Base-by-base conservation (phyloP, 257 asterid genomes). In the Solanum bukasovii region DNA sequence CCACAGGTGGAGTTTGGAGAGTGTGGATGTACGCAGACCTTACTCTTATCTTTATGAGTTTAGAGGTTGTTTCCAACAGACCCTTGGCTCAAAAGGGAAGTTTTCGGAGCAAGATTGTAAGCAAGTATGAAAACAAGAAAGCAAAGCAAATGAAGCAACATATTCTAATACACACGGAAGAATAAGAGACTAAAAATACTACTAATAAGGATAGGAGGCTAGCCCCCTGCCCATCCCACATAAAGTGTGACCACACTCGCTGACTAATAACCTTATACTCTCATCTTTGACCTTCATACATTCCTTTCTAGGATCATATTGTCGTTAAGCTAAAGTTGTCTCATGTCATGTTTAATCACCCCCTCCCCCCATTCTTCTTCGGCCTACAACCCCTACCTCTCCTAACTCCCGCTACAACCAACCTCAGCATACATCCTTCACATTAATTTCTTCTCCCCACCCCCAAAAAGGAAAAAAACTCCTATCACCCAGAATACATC, bases 11-110 rank as follows among this genome's bases (percentile, higher is more conserved):
- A 10, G 12, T 21, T n/a, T 3, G 67, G 27, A 3, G 68, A 21
- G 27, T 23, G 67, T 59, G 67, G 12, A 59, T 44, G 25, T 7
- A 20, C 25, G 6, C 68, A 21, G 2, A 59, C 68, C 27, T 59
- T 21, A 59, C 27, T 27, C 27, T 0, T 59, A 52, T n/a, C 27
- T 8, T 21, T 59, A 0, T 20, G 68, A 1, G 5, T 4, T 59
- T 4, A 59, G 27, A 59, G 27, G 12, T 59, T 21, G 13, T 59
- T 59, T 59, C 68, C 13, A 2, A 59, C n/a, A n/a, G 0, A 61
- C 13, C 29, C 29, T 23, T n/a, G 13, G 14, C 70, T 61, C 29
- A 23, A 23, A 23, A 23, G 9, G 21, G 25, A 65, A 4, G 72
- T 4, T 65, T n/a, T n/a, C 2, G 8, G 11, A n/a, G 72, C 18